Evolutionary conservation across 2,329 filamentous ascomycete species (phyloP), one percentile per base, ranked within the genome.

Genomic region (Geosmithia morbida): DNA sequence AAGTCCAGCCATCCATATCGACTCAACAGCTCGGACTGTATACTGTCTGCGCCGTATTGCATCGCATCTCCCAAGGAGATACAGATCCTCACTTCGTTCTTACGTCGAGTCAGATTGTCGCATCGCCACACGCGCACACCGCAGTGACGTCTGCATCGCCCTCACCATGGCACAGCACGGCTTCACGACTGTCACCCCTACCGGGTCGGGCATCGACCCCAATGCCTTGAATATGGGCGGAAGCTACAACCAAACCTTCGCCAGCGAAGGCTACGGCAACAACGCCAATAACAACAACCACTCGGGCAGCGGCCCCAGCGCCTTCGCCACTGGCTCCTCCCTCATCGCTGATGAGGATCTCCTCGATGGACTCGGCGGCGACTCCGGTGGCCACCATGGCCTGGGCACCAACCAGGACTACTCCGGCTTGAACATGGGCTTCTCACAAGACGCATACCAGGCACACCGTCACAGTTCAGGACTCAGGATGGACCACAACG

Each of bases 261-360:
- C 71, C 50, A 70, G 51, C 58, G 11, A 37, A 16, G 13, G 13
- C 33, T 37, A 56, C 47, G 64, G 60, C 48, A 74, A 76, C 48
- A 80, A 82, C 62, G 67, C 72, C 20, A 37, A 45, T 16, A 37
- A 40, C 17, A 43, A 48, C 37, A 37, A 40, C n/a, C 67, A 67
- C 52, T 67, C 67, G 20, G 70, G 64, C 57, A 83, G 76, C 59
- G 70, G 81, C 53, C 73, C 76, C 30, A 81, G 79, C 49, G 83
- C 77, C 61, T 95, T 88, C 67, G 83, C 83, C 43, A 81, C 81
- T 55, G 84, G 83, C 50, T 84, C 83, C 51, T 84, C 86, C 11
- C 75, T 83, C 41, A 89, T 95, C 54, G 83, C 79, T 51, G 90
- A 95, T 53, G 90, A 96, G 52, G 90, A 96, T 60, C 72, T 97